A percentile compares a stretch with the other conserved stretches of the same genome.
phyloP scores from a whole-genome alignment of 2,329 filamentous ascomycete genomes.

The Leptographium wingfieldii region DNA sequence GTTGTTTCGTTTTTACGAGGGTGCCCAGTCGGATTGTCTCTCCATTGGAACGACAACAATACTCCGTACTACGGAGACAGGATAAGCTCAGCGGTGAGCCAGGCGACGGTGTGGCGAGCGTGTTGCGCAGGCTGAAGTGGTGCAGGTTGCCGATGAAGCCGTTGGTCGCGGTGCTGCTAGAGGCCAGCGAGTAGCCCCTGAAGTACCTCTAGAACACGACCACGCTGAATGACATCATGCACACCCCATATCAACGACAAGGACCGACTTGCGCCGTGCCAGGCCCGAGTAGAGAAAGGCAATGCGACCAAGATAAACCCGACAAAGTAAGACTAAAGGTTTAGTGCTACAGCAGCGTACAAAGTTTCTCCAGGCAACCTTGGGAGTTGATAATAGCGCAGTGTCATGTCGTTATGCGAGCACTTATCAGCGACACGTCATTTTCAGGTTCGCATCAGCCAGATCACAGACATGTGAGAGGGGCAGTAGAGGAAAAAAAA shows the following conservation, averaged over 20 bases:
- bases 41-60: background rate
- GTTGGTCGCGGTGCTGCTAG: slow-evolving; percentile 69
- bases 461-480: background rate
- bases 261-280: slow-evolving; percentile 90
- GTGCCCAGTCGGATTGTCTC: background rate
- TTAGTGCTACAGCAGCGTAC: too few relatives aligned
- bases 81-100: slow-evolving; percentile 57
- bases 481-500: background rate
- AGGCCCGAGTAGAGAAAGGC: slow-evolving; percentile 96
- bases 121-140: slow-evolving; percentile 80
- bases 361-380: too few relatives aligned
- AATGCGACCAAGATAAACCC: slow-evolving; percentile 37
- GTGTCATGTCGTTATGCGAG: background rate
- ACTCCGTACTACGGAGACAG: too few relatives aligned
- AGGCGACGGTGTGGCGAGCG: slow-evolving; percentile 70
- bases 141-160: slow-evolving; percentile 84
- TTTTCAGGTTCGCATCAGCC: background rate
- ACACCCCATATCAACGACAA: slow-evolving; percentile 90
- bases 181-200: slow-evolving; percentile 95
- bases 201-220: slow-evolving; percentile 99
- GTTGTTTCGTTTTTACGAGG: background rate
- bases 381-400: too few relatives aligned
- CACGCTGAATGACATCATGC: slow-evolving; percentile 85
- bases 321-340: too few relatives aligned
- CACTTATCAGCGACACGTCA: background rate